Percentiles rank a stretch among this genome's conserved stretches.
These are phyloP conservation scores for Microbotryum violaceum DNA, from an alignment of 1,284 basidiomycete species.

Conservation along the genomic window DNA sequence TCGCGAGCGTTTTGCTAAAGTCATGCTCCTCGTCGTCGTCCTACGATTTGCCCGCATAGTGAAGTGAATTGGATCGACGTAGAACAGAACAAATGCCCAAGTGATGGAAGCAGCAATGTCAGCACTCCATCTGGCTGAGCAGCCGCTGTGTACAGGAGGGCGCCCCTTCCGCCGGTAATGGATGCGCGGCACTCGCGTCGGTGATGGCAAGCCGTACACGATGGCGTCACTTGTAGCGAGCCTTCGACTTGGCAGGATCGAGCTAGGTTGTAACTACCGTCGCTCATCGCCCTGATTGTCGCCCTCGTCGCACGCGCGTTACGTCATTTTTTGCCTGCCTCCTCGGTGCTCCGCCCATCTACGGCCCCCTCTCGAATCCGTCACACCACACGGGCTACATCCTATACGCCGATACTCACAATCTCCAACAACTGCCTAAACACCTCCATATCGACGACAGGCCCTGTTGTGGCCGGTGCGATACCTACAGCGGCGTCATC, in stretches of 20 bases:
- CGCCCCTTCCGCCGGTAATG: no score
- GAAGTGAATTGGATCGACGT: no score
- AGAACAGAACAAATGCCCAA: background rate
- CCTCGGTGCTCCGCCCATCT: background rate
- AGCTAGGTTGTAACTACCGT: background rate
- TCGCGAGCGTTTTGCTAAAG: conserved; percentile 42
- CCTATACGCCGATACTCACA: conserved; percentile 6
- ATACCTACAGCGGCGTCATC: conserved; percentile 10
- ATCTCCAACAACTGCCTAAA: conserved; percentile 44
- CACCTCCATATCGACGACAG: conserved; percentile 43
- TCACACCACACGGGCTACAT: background rate
- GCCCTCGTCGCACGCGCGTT: background rate
- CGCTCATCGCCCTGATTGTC: background rate
- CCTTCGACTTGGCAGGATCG: background rate
- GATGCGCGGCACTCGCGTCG: no score
- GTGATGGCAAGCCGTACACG: background rate
- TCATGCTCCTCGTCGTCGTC: conserved; percentile 44
- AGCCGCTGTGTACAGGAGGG: no score
- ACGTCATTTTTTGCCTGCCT: background rate
- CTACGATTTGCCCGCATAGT: conserved; percentile 17
- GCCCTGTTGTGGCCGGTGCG: conserved; percentile 2
- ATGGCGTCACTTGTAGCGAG: background rate
- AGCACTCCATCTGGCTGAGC: no score
- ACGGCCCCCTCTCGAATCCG: background rate
- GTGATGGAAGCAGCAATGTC: background rate